Conservation (phyloP, 768 basidiomycete genomes). For the Suillus fuscotomentosus region DNA sequence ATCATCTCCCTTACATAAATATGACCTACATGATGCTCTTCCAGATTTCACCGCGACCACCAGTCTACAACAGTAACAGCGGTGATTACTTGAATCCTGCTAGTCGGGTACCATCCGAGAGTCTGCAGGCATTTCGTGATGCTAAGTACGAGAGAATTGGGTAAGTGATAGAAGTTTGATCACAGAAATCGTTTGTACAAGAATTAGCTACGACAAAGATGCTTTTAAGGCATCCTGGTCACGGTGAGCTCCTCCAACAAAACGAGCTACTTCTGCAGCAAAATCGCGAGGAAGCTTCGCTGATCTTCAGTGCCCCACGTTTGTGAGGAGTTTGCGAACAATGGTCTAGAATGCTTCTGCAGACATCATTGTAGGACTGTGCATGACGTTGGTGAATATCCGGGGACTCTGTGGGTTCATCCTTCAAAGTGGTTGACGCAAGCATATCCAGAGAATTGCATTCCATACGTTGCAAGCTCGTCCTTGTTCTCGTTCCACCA, state of each 20-base stretch:
- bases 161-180: too few relatives aligned
- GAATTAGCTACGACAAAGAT: not conserved
- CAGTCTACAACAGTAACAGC: too few relatives aligned
- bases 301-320: not conserved
- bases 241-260: not conserved
- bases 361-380: not conserved
- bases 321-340: not conserved
- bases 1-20: too few relatives aligned
- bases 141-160: too few relatives aligned
- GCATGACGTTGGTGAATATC: slow-evolving; percentile 1
- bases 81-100: too few relatives aligned
- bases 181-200: not conserved
- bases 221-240: not conserved
- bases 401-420: not conserved
- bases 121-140: too few relatives aligned
- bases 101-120: too few relatives aligned
- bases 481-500: slow-evolving; percentile 33
- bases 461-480: slow-evolving; percentile 21
- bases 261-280: not conserved
- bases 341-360: not conserved
- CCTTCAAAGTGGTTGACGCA: slow-evolving; percentile 29
- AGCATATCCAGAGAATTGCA: slow-evolving; percentile 29
- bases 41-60: too few relatives aligned
- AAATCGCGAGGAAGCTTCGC: not conserved
- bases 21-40: too few relatives aligned